Percentiles rank a stretch among this genome's conserved stretches.
These are phyloP conservation scores for Fusarium aywerte DNA, from an alignment of 2,329 filamentous ascomycete genomes.

Conservation along the genomic window DNA sequence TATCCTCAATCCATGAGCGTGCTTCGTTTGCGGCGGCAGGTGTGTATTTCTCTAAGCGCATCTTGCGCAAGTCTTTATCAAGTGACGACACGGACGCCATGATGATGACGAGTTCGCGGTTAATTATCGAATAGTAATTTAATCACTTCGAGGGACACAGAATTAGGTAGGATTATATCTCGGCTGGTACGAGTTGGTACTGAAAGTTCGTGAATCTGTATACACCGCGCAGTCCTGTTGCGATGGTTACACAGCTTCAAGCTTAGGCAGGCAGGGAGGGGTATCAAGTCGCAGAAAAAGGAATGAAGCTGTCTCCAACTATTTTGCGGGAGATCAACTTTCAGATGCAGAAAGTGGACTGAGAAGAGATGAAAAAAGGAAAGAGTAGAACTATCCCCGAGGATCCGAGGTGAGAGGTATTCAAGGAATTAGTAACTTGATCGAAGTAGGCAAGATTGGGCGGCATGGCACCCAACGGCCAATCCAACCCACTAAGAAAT, in stretches of 20 bases:
- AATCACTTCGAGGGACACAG: background rate
- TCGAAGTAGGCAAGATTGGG: slow-evolving; percentile 30
- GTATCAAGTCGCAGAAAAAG: slow-evolving; percentile 31
- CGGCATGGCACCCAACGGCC: slow-evolving; percentile 15
- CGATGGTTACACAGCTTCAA: slow-evolving; percentile 8
- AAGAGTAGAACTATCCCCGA: slow-evolving; percentile 16
- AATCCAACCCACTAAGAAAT: slow-evolving; percentile 28
- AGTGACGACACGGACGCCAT: slow-evolving; percentile 96
- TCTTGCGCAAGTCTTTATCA: slow-evolving; percentile 92
- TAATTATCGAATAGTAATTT: background rate
- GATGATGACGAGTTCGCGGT: slow-evolving; percentile 33
- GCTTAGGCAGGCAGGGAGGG: slow-evolving; percentile 5
- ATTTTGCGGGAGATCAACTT: slow-evolving; percentile 1
- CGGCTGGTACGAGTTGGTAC: slow-evolving; percentile 1
- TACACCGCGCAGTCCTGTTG: slow-evolving; percentile 7
- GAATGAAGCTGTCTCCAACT: slow-evolving; percentile 8
- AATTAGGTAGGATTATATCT: background rate
- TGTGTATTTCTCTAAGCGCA: slow-evolving; percentile 94
- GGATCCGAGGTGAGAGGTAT: slow-evolving; percentile 34
- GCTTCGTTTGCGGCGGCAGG: slow-evolving; percentile 88
- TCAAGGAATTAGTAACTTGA: slow-evolving; percentile 14
- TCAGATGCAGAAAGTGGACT: slow-evolving; percentile 9
- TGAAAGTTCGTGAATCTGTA: slow-evolving; percentile 2
- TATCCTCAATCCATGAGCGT: slow-evolving; percentile 84
- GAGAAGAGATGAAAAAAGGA: slow-evolving; percentile 9